A percentile compares a stretch with the other conserved stretches of the same genome.
phyloP scores from a whole-genome alignment of 495 filamentous ascomycete genomes.

The Aspergillus campestris region DNA sequence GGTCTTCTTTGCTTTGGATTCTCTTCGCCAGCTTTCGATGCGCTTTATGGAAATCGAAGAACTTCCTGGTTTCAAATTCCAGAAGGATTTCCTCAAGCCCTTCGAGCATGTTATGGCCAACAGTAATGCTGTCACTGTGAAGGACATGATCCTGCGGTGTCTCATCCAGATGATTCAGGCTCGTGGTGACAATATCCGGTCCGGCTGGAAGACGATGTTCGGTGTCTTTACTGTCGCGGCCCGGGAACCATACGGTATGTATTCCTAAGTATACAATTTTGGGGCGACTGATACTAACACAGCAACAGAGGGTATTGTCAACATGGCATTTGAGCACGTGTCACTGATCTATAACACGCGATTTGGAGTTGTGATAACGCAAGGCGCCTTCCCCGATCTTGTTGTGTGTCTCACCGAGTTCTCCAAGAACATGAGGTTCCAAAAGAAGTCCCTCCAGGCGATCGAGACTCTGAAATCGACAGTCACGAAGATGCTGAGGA shows the following conservation, averaged over 20 bases:
- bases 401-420: constrained; percentile 96
- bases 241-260: constrained; percentile 70
- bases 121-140: constrained; percentile 79
- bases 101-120: constrained; percentile 97
- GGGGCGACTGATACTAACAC: constrained; percentile 15
- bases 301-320: constrained; percentile 76
- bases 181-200: constrained; percentile 88
- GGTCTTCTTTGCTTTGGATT: constrained; percentile 95
- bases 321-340: constrained; percentile 92
- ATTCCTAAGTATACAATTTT: neutral
- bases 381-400: constrained; percentile 93
- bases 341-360: constrained; percentile 97
- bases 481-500: constrained; percentile 87
- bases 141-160: constrained; percentile 97
- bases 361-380: constrained; percentile 90
- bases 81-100: constrained; percentile 97
- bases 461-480: constrained; percentile 91
- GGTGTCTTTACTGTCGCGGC: constrained; percentile 96
- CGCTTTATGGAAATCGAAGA: constrained; percentile 98
- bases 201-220: constrained; percentile 99
- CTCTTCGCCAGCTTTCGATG: constrained; percentile 91
- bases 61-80: constrained; percentile 96
- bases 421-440: constrained; percentile 94
- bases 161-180: constrained; percentile 99
- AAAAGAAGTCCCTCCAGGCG: constrained; percentile 94